These are phyloP conservation scores for Sporisorium iseilematis-ciliati DNA, from an alignment of 1,284 basidiomycete genomes.

Conservation along the genomic window DNA sequence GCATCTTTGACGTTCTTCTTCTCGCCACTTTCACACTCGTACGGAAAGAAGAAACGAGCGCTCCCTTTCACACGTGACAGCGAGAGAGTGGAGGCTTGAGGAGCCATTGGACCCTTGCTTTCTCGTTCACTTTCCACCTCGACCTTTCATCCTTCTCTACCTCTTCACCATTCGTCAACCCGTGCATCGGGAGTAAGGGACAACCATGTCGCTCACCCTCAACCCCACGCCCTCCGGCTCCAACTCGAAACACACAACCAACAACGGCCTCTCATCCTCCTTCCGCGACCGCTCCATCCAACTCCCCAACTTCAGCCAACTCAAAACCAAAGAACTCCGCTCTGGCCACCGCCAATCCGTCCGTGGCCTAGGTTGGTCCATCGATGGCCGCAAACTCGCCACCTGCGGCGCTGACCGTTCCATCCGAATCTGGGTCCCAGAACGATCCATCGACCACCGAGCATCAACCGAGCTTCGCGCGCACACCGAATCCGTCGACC, in stretches of 20 bases:
- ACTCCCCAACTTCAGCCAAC: conserved; percentile 21
- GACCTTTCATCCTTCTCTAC: background rate
- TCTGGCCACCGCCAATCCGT: conserved; percentile 47
- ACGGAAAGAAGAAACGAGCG: conserved; percentile 11
- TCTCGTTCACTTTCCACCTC: background rate
- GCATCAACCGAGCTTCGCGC: conserved; percentile 60
- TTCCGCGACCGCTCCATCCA: conserved; percentile 22
- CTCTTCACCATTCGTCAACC: background rate
- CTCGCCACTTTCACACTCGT: conserved; percentile 7
- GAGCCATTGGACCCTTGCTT: conserved; percentile 11
- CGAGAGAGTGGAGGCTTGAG: conserved; percentile 18
- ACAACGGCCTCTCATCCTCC: background rate
- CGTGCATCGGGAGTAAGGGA: background rate
- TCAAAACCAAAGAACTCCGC: conserved; percentile 47
- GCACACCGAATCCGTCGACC: conserved; percentile 63
- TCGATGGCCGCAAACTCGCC: conserved; percentile 59
- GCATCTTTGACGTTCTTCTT: conserved; percentile 37
- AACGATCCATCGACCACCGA: conserved; percentile 56
- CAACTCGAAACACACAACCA: background rate
- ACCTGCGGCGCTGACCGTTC: conserved; percentile 52
- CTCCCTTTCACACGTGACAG: conserved; percentile 5
- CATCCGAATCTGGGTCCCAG: conserved; percentile 62
- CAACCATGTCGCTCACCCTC: conserved; percentile 27
- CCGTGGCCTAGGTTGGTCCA: conserved; percentile 60
- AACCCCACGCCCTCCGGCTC: conserved; percentile 11